A percentile compares a stretch with the other conserved stretches of the same genome.
phyloP scores from a whole-genome alignment of 2,329 filamentous ascomycete species.

The Fusarium mundagurra region DNA sequence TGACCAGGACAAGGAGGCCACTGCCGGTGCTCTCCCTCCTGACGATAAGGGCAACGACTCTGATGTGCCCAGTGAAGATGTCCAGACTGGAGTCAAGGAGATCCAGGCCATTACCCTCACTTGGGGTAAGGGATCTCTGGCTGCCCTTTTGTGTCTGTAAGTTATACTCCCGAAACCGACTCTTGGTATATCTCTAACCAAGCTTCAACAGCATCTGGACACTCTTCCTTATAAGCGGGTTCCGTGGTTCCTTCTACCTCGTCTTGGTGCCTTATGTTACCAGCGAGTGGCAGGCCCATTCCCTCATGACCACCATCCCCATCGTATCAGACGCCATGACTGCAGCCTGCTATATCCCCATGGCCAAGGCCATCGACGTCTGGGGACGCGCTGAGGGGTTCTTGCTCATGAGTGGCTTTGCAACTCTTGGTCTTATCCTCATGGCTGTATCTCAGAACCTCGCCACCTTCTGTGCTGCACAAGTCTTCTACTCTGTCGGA shows the following conservation, averaged over 20 bases:
- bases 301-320: conserved; percentile 61
- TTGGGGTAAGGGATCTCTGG: conserved; percentile 53
- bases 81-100: conserved; percentile 52
- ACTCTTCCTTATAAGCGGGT: conserved; percentile 61
- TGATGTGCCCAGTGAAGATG: conserved; percentile 33
- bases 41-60: conserved; percentile 19
- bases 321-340: conserved; percentile 64
- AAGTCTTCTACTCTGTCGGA: conserved; percentile 71
- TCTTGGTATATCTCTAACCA: conserved; percentile 9
- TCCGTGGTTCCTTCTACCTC: conserved; percentile 54
- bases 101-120: conserved; percentile 54
- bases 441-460: conserved; percentile 65
- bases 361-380: conserved; percentile 70
- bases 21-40: conserved; percentile 5
- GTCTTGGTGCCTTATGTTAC: conserved; percentile 59
- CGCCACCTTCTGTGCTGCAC: conserved; percentile 60
- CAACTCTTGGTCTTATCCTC: conserved; percentile 63
- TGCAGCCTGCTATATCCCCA: conserved; percentile 69
- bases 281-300: conserved; percentile 62
- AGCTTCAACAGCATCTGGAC: conserved; percentile 52
- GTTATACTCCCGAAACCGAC: conserved; percentile 5
- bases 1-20: conserved; percentile 23
- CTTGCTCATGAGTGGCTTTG: conserved; percentile 60
- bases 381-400: conserved; percentile 72
- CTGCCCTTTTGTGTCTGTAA: conserved; percentile 46